A percentile compares a stretch with the other conserved stretches of the same genome.
phyloP scores from a whole-genome alignment of 805 yeast species.

The Phaffomyces opuntiae region DNA sequence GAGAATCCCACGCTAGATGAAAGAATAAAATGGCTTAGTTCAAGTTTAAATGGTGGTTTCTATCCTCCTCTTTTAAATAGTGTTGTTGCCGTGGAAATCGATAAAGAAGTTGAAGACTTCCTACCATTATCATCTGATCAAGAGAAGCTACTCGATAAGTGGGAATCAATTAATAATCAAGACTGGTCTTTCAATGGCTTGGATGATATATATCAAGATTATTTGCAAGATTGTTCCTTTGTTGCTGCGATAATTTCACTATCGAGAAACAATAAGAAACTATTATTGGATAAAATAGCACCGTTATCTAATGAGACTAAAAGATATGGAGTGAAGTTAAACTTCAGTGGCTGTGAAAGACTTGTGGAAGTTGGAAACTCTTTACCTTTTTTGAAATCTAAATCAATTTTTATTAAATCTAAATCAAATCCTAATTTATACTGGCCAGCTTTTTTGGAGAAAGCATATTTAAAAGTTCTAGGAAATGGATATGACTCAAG shows the following conservation, averaged over 20 bases:
- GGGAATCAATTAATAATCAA: constrained; percentile 3
- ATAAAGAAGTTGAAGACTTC: background rate
- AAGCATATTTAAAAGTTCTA: constrained; percentile 59
- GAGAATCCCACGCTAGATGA: constrained; percentile 5
- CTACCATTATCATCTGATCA: constrained; percentile 11
- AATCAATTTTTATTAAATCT: constrained; percentile 14
- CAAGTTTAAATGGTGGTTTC: constrained; percentile 8
- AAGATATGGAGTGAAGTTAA: constrained; percentile 35
- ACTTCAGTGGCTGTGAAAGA: constrained; percentile 48
- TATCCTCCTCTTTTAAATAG: constrained; percentile 10
- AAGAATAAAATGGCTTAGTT: constrained; percentile 12
- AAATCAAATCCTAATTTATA: constrained; percentile 11
- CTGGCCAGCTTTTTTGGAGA: constrained; percentile 76
- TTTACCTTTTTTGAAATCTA: constrained; percentile 31
- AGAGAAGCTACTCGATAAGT: constrained; percentile 3
- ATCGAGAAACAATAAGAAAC: constrained; percentile 18
- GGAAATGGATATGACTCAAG: constrained; percentile 46
- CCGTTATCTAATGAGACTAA: constrained; percentile 17
- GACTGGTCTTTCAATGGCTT: constrained; percentile 20
- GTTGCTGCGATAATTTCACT: constrained; percentile 61
- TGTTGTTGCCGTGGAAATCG: background rate
- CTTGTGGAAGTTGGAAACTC: constrained; percentile 39
- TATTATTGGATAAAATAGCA: constrained; percentile 5
- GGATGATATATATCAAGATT: constrained; percentile 38
- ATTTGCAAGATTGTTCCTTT: constrained; percentile 65